phyloP scores from a whole-genome alignment of 148 eudicot genomes.

The Camellia lanceoleosa region DNA sequence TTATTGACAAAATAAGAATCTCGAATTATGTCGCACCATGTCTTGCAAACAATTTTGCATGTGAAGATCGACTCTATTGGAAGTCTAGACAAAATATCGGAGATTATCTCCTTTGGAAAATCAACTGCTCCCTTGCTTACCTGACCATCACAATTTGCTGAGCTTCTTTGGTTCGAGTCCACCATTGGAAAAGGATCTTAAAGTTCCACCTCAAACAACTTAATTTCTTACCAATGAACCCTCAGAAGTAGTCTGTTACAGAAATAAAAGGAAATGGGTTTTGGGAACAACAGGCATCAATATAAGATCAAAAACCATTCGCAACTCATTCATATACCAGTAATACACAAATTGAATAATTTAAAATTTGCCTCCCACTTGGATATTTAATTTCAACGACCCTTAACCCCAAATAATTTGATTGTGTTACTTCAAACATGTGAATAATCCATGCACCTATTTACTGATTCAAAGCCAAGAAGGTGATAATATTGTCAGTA shows the following conservation, averaged over 20 bases:
- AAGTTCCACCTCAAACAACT: background rate
- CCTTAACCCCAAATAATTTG: background rate
- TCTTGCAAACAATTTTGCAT: constrained; percentile 10
- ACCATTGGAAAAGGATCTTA: background rate
- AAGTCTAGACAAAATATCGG: constrained; percentile 1
- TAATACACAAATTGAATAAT: background rate
- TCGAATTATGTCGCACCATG: background rate
- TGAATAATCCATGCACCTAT: background rate
- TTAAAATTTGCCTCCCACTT: background rate
- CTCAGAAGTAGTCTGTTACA: background rate
- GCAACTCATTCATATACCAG: background rate
- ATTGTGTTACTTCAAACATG: background rate
- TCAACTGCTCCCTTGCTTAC: background rate
- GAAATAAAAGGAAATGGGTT: background rate
- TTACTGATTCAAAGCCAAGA: background rate
- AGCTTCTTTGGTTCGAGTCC: background rate
- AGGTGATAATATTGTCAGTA: background rate
- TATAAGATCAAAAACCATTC: background rate
- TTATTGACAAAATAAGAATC: constrained; percentile 10
- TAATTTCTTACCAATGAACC: background rate
- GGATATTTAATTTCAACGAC: background rate
- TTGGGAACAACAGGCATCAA: background rate
- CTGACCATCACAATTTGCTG: background rate
- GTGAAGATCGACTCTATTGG: background rate
- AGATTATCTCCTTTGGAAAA: constrained; percentile 8